These are phyloP conservation scores for Pleoardoris graminearum DNA, from an alignment of 2,329 filamentous ascomycete species.

Conservation along the genomic window DNA sequence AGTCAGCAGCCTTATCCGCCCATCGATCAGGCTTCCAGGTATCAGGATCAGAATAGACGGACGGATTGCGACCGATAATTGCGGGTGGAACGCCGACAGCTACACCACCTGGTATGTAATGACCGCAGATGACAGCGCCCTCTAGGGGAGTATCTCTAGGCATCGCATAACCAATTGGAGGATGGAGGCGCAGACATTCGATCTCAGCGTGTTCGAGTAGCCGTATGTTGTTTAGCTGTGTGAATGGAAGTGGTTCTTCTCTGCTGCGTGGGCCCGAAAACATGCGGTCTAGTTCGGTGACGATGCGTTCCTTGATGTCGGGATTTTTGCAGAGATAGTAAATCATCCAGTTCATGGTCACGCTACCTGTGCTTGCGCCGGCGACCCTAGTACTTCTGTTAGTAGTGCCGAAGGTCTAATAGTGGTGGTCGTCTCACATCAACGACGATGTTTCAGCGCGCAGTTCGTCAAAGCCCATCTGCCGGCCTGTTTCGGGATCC, in stretches of 20 bases:
- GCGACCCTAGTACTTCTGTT: slow-evolving; percentile 12
- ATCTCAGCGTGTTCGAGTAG: slow-evolving; percentile 19
- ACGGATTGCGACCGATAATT: slow-evolving; percentile 15
- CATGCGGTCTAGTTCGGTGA: slow-evolving; percentile 12
- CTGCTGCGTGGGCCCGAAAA: slow-evolving; percentile 10
- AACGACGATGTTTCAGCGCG: slow-evolving; percentile 19
- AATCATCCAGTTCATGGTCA: slow-evolving; percentile 23
- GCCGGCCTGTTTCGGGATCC: slow-evolving; percentile 17
- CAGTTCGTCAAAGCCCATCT: slow-evolving; percentile 21
- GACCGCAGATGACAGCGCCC: slow-evolving; percentile 13
- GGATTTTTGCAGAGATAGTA: slow-evolving; percentile 22
- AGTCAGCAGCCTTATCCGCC: slow-evolving; percentile 2
- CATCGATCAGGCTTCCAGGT: slow-evolving; percentile 16
- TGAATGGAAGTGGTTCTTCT: slow-evolving; percentile 11
- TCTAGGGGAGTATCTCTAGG: slow-evolving; percentile 17
- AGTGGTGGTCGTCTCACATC: slow-evolving; percentile 7
- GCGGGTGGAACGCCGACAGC: slow-evolving; percentile 20
- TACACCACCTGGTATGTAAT: slow-evolving; percentile 17
- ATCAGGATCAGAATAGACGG: slow-evolving; percentile 12
- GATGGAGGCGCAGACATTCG: slow-evolving; percentile 18
- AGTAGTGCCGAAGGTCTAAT: not conserved
- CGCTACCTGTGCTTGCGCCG: slow-evolving; percentile 18
- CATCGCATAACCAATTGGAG: slow-evolving; percentile 20
- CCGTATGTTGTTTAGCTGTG: slow-evolving; percentile 16
- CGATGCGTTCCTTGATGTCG: slow-evolving; percentile 9